These are phyloP conservation scores for Scheffersomyces ergatensis DNA, from an alignment of 805 yeast species.

Conservation along the genomic window DNA sequence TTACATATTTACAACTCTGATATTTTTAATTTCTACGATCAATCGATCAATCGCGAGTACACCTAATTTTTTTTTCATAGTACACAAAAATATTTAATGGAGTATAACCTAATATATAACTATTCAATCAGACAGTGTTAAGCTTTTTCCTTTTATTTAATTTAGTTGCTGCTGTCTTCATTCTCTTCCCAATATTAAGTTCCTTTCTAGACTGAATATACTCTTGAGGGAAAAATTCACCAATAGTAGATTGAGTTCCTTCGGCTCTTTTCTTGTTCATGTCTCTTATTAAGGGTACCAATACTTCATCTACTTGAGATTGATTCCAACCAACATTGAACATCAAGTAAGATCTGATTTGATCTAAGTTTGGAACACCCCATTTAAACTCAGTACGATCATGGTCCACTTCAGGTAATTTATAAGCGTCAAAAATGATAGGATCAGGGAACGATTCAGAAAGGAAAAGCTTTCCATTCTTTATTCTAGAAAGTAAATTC, in stretches of 20 bases:
- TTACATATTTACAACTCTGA: too few relatives aligned
- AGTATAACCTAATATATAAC: too few relatives aligned
- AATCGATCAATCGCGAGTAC: too few relatives aligned
- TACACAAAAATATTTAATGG: too few relatives aligned
- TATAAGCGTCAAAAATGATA: slow-evolving; percentile 70
- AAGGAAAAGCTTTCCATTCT: slow-evolving; percentile 50
- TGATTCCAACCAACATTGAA: slow-evolving; percentile 77
- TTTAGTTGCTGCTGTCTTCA: slow-evolving; percentile 55
- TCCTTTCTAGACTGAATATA: slow-evolving; percentile 46
- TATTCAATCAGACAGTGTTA: too few relatives aligned
- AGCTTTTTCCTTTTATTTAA: slow-evolving; percentile 26
- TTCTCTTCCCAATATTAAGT: slow-evolving; percentile 55
- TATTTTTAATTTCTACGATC: too few relatives aligned
- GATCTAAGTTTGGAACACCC: slow-evolving; percentile 88
- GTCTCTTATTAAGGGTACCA: slow-evolving; percentile 81
- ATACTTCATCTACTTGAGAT: slow-evolving; percentile 71
- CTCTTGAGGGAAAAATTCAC: slow-evolving; percentile 68
- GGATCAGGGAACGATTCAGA: slow-evolving; percentile 69
- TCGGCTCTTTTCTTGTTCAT: slow-evolving; percentile 61
- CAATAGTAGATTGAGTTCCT: slow-evolving; percentile 57
- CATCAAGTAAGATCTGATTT: slow-evolving; percentile 66
- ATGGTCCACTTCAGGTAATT: slow-evolving; percentile 77
- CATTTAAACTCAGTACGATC: slow-evolving; percentile 78
- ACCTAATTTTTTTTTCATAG: too few relatives aligned
- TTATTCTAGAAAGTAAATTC: slow-evolving; percentile 56